Conservation (phyloP, 2,329 filamentous ascomycete species). For the Sclerotinia glacialis region DNA sequence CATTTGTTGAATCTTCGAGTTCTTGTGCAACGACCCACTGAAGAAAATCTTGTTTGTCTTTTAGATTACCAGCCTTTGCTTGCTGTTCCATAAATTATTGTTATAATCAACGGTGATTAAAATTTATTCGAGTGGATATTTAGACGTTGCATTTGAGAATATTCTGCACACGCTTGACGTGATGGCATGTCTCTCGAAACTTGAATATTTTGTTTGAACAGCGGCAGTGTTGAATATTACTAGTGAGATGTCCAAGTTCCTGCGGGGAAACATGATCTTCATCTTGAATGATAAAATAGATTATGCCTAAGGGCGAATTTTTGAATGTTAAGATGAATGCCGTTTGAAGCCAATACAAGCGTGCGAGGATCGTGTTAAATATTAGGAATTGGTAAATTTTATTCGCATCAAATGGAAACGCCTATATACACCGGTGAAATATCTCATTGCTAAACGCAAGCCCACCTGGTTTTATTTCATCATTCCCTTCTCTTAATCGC, state of each 20-base stretch:
- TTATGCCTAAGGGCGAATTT: too few relatives aligned
- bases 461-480: background rate
- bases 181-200: background rate
- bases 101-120: background rate
- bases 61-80: background rate
- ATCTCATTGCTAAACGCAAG: background rate
- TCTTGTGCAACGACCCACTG: background rate
- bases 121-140: background rate
- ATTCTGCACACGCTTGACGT: background rate
- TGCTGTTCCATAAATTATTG: background rate
- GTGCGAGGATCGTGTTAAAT: background rate
- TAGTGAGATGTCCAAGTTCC: background rate
- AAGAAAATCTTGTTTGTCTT: background rate
- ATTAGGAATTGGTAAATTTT: background rate
- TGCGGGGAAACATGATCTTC: background rate
- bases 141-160: background rate
- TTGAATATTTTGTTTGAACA: background rate
- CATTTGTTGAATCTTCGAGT: background rate
- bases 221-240: background rate
- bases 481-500: conserved; percentile 10
- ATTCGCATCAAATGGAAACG: background rate
- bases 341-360: background rate
- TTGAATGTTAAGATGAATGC: background rate
- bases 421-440: background rate
- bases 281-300: too few relatives aligned